Percentiles rank a stretch among this genome's conserved stretches.
Conservation (phyloP, 2,329 filamentous ascomycete species). For the Rachicladosporium sp. region DNA sequence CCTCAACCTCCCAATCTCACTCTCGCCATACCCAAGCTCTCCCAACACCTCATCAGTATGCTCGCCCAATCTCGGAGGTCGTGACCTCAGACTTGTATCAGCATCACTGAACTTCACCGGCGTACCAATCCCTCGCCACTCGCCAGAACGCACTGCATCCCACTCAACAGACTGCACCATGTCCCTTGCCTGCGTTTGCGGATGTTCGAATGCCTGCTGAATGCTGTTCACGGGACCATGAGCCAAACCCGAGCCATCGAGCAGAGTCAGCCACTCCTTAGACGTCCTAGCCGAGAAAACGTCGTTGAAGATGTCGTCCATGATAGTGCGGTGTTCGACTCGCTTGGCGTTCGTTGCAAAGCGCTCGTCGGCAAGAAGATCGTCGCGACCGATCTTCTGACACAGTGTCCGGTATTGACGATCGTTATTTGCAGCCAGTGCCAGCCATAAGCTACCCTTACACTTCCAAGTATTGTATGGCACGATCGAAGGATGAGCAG, state of each 20-base stretch:
- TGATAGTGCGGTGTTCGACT: conserved; percentile 19
- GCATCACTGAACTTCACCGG: conserved; percentile 19
- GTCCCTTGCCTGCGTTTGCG: conserved; percentile 29
- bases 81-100: conserved; percentile 11
- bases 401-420: conserved; percentile 27
- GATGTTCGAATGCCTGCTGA: conserved; percentile 32
- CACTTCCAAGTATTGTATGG: conserved; percentile 35
- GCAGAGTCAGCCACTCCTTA: conserved; percentile 27
- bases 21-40: conserved; percentile 8
- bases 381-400: conserved; percentile 14
- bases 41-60: conserved; percentile 16
- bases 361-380: conserved; percentile 18
- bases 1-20: conserved; percentile 8
- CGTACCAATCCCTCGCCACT: conserved; percentile 16
- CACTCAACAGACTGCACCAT: conserved; percentile 7
- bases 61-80: conserved; percentile 17
- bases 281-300: conserved; percentile 27
- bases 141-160: conserved; percentile 12
- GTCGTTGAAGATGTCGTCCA: conserved; percentile 26
- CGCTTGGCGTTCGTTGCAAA: conserved; percentile 20
- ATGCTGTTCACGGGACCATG: conserved; percentile 37
- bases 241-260: conserved; percentile 34
- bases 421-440: conserved; percentile 26
- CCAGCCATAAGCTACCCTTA: conserved; percentile 20
- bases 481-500: conserved; percentile 35